Evolutionary conservation across 768 basidiomycete species (phyloP), one percentile per base, ranked within the genome.

Genomic region (Boletus bicolor): DNA sequence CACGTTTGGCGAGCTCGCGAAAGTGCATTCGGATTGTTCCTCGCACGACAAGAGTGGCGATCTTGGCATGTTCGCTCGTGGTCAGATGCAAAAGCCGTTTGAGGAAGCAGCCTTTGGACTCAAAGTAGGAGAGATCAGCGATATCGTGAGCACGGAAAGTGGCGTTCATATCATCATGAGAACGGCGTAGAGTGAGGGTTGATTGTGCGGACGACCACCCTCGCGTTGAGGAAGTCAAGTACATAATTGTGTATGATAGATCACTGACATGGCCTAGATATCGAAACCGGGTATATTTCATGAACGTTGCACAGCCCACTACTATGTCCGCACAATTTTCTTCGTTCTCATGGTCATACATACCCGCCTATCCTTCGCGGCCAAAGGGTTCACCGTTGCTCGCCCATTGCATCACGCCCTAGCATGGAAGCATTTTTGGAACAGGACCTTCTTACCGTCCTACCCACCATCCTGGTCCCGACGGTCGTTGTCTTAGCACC

Each of bases 81-180:
- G 87, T 1, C 88, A 91, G 76, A 99, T 99, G 97, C 97, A 99
- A 75, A 93, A 91, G 74, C 87, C 93, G 36, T 99, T 99, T 66
- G 95, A 98, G 74, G 93, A 95, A 32, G 89, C 91, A 34, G 77
- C 91, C 11, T 95, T 81, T 71, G 81, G 74, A 3, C 77, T 94
- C 59, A 67, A 84, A 46, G 80, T 87, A 21, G 90, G 86, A 8
- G 73, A 89, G 73, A 86, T 94, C 68, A 92, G 90, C 71, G 87
- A 84, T 30, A 75, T 93, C 44, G 82, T 98, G 67, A 83, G 82
- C 64, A 89, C 96, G 44, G 95, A 98, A 62, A 95, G 93, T 62
- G 97, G 97, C 19, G 93, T 98, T 21, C 97, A 99, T 72, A 66
- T 98, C 62, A 89, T 99, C 66, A 75, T 96, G 73, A 82, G 97